phyloP scores from a whole-genome alignment of 352 stramenopile genomes.

The Globisporangium sylvaticum region DNA sequence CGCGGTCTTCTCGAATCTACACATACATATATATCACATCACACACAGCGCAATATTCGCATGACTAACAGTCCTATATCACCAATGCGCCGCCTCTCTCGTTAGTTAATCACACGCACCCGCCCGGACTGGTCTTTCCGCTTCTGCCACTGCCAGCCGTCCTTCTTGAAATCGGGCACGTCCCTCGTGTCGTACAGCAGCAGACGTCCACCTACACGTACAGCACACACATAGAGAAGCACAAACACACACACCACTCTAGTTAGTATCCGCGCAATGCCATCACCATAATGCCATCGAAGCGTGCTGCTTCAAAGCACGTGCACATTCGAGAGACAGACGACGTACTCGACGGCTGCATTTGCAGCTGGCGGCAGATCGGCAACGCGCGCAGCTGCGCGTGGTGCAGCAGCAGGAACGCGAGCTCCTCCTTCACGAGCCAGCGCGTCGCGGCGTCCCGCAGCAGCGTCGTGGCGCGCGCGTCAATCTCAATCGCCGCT shows the following conservation, averaged over 20 bases:
- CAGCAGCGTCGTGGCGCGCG: constrained; percentile 33
- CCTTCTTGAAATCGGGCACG: constrained; percentile 80
- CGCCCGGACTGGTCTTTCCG: constrained; percentile 78
- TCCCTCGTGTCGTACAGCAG: constrained; percentile 64
- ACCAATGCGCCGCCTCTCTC: not conserved
- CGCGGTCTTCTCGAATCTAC: constrained; percentile 74
- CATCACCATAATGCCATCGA: too few relatives aligned
- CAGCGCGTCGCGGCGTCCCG: constrained; percentile 53
- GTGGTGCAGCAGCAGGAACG: constrained; percentile 66
- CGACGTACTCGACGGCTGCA: constrained; percentile 55
- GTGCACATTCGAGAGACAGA: not conserved
- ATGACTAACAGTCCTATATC: not conserved
- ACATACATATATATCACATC: not conserved
- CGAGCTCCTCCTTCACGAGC: constrained; percentile 83
- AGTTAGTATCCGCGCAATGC: not conserved
- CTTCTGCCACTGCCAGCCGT: constrained; percentile 85
- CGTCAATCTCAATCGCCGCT: constrained; percentile 23
- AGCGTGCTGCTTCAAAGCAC: not conserved
- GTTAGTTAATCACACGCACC: constrained; percentile 19
- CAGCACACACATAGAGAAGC: not conserved
- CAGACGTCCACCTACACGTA: constrained; percentile 50
- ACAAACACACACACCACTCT: not conserved
- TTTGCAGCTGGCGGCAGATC: constrained; percentile 35
- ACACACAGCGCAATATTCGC: not conserved
- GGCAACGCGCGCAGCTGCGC: constrained; percentile 33